phyloP scores from a whole-genome alignment of 2,329 filamentous ascomycete species.

The Penicillium polonicum region DNA sequence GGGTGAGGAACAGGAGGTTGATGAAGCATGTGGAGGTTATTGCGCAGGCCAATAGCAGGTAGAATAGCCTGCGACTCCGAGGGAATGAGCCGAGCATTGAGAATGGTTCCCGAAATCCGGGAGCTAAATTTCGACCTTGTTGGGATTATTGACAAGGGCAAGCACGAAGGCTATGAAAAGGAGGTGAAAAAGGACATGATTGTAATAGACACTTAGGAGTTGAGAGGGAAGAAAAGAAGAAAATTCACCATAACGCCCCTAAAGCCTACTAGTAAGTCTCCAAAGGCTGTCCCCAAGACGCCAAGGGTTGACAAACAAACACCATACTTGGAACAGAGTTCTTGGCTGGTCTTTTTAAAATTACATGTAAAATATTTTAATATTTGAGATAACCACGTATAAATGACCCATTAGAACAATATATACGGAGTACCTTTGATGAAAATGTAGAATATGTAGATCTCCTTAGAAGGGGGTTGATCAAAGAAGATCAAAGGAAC shows the following conservation, averaged over 20 bases:
- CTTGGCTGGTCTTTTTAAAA: background rate
- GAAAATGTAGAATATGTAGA: background rate
- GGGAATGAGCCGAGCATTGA: constrained; percentile 9
- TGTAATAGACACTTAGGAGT: background rate
- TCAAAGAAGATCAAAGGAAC: background rate
- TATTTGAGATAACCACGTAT: background rate
- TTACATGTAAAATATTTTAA: background rate
- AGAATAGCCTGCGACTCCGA: constrained; percentile 15
- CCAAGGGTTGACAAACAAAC: background rate
- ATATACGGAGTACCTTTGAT: background rate
- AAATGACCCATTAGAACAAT: background rate
- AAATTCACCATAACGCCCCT: background rate
- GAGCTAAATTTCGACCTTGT: background rate
- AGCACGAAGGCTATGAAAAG: background rate
- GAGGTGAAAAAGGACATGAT: background rate
- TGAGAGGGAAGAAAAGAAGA: background rate
- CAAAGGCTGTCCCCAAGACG: background rate
- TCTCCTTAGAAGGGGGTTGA: background rate
- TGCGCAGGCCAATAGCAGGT: constrained; percentile 15
- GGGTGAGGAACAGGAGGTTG: constrained; percentile 15
- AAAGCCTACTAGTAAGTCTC: background rate
- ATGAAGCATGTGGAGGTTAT: constrained; percentile 11
- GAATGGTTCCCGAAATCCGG: background rate
- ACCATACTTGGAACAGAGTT: background rate
- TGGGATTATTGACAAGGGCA: background rate